Evolutionary conservation across 2,329 filamentous ascomycete species (phyloP).

Genomic region (Colletotrichum sp.): DNA sequence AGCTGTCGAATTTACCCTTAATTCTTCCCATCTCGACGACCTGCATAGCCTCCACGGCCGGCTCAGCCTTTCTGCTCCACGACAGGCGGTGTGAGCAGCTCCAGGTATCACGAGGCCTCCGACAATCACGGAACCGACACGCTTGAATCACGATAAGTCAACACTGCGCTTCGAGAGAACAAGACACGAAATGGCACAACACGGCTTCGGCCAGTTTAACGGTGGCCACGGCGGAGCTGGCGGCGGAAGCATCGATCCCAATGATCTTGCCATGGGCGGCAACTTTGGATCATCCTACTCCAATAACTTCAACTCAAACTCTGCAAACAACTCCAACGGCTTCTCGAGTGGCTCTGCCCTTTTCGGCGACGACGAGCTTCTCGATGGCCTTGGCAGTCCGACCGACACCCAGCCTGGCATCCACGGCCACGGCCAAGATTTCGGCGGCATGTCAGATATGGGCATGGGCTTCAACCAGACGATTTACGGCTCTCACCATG

Average conservation of each 20-base stretch:
- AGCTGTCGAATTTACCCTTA: background rate
- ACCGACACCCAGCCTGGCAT: slow-evolving; percentile 57
- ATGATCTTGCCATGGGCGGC: slow-evolving; percentile 75
- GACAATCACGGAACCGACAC: background rate
- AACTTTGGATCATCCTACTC: slow-evolving; percentile 65
- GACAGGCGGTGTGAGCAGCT: slow-evolving; percentile 6
- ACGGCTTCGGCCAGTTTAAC: slow-evolving; percentile 61
- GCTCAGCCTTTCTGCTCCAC: background rate
- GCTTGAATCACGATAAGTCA: background rate
- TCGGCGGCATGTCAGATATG: slow-evolving; percentile 56
- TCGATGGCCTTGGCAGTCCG: slow-evolving; percentile 71
- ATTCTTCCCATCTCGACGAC: background rate
- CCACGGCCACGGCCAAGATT: slow-evolving; percentile 61
- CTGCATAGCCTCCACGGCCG: background rate
- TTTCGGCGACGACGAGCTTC: slow-evolving; percentile 87
- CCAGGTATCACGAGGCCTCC: background rate
- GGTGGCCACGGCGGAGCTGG: slow-evolving; percentile 55
- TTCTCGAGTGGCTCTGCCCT: slow-evolving; percentile 80
- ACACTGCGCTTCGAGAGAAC: background rate
- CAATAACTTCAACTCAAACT: slow-evolving; percentile 57
- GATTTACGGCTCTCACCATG: slow-evolving; percentile 61
- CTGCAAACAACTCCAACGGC: slow-evolving; percentile 66
- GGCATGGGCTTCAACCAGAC: slow-evolving; percentile 62
- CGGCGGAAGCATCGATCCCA: slow-evolving; percentile 75
- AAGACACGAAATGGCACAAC: slow-evolving; percentile 53